Percentiles rank a stretch among this genome's conserved stretches.
These are phyloP conservation scores for Penicillium mononematosum DNA, from an alignment of 495 filamentous ascomycete genomes.

Conservation along the genomic window DNA sequence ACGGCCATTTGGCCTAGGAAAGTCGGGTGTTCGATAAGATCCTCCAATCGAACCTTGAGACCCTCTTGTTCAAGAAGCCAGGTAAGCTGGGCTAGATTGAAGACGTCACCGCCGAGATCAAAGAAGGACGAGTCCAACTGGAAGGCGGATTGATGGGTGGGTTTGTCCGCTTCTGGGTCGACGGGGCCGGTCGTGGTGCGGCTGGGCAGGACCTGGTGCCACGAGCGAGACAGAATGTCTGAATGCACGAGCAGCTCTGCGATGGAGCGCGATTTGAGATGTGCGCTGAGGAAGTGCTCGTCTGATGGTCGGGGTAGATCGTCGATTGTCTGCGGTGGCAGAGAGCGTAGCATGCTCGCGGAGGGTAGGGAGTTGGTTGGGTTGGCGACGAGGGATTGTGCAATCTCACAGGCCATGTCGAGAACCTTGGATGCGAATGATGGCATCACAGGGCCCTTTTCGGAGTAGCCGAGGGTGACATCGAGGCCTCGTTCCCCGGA, in stretches of 20 bases:
- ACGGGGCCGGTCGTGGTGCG: constrained; percentile 11
- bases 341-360: constrained; percentile 38
- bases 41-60: constrained; percentile 49
- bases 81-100: constrained; percentile 49
- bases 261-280: constrained; percentile 44
- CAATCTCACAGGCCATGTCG: constrained; percentile 50
- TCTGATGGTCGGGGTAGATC: constrained; percentile 30
- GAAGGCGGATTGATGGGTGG: constrained; percentile 26
- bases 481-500: constrained; percentile 40
- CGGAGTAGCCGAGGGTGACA: constrained; percentile 47
- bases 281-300: constrained; percentile 34
- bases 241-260: constrained; percentile 49
- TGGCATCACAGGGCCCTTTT: constrained; percentile 42
- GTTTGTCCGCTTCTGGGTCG: constrained; percentile 13
- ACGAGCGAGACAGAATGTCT: constrained; percentile 47
- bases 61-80: constrained; percentile 51
- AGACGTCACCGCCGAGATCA: constrained; percentile 52
- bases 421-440: constrained; percentile 45
- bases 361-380: constrained; percentile 46
- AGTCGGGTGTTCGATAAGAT: constrained; percentile 49
- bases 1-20: constrained; percentile 52
- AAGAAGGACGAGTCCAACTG: constrained; percentile 53
- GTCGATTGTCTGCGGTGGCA: constrained; percentile 32
- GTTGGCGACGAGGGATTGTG: constrained; percentile 43
- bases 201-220: constrained; percentile 50